A percentile compares a stretch with the other conserved stretches of the same genome.
phyloP scores from a whole-genome alignment of 2,329 filamentous ascomycete genomes.

The Nigrospora osmanthi region DNA sequence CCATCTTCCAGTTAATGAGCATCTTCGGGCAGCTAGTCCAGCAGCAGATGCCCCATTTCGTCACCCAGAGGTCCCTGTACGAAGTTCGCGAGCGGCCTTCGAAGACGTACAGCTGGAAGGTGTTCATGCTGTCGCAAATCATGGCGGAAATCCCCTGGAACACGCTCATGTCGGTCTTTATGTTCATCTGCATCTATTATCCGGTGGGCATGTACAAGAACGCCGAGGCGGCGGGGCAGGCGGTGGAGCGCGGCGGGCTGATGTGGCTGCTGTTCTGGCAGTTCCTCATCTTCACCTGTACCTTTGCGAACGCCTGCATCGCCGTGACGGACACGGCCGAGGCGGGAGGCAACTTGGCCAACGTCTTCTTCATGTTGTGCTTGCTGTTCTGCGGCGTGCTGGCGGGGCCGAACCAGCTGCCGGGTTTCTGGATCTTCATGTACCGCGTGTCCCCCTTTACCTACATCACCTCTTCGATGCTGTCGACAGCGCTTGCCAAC shows the following conservation, averaged over 20 bases:
- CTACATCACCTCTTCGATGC: constrained; percentile 68
- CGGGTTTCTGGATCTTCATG: constrained; percentile 78
- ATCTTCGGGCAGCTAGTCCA: constrained; percentile 66
- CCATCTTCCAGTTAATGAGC: constrained; percentile 67
- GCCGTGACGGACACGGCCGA: constrained; percentile 61
- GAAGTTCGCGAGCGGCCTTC: constrained; percentile 70
- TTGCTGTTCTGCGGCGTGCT: constrained; percentile 46
- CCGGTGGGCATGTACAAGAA: constrained; percentile 30
- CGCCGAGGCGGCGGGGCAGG: not conserved
- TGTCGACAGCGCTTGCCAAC: constrained; percentile 63
- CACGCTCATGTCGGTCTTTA: constrained; percentile 52
- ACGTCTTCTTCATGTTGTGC: constrained; percentile 53
- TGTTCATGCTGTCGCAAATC: constrained; percentile 65
- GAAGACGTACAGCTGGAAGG: constrained; percentile 69
- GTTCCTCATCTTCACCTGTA: constrained; percentile 63
- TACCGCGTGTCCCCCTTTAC: constrained; percentile 77
- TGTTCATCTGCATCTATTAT: constrained; percentile 63
- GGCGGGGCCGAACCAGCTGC: constrained; percentile 44
- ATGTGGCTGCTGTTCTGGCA: constrained; percentile 19
- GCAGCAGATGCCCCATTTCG: constrained; percentile 70
- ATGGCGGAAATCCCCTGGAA: constrained; percentile 68
- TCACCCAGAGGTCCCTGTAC: constrained; percentile 66
- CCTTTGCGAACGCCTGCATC: constrained; percentile 68
- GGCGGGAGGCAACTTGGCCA: constrained; percentile 57
- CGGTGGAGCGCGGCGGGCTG: not conserved